Conservation (phyloP, 805 yeast genomes). For the Lipomyces anomalus region DNA sequence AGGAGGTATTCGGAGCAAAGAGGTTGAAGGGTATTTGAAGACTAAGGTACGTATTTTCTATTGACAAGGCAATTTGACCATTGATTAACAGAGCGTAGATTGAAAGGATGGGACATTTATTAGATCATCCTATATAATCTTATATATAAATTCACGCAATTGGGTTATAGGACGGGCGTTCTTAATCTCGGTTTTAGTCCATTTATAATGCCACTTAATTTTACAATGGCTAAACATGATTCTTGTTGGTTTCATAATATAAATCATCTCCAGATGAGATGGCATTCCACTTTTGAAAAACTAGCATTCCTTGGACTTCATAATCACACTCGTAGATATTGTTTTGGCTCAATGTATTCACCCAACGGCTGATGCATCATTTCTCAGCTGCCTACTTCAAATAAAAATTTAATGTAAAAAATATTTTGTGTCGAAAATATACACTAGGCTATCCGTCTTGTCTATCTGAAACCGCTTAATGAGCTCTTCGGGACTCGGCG, state of each 20-base stretch:
- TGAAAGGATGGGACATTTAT: constrained; percentile 93
- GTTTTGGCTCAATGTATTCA: no score
- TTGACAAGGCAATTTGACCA: background rate
- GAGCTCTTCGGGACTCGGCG: constrained; percentile 24
- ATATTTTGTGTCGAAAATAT: constrained; percentile 5
- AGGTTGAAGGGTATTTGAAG: constrained; percentile 86
- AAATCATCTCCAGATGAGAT: no score
- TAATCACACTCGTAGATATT: no score
- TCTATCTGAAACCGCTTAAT: constrained; percentile 6
- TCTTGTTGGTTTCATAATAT: no score
- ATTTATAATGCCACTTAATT: background rate
- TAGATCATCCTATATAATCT: constrained; percentile 38
- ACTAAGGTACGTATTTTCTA: constrained; percentile 51
- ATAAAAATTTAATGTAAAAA: background rate
- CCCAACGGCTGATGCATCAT: no score
- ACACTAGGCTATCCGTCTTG: background rate
- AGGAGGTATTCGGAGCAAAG: constrained; percentile 73
- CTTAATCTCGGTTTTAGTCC: no score
- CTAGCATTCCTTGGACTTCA: no score
- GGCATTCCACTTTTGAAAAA: no score
- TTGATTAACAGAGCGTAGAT: constrained; percentile 31
- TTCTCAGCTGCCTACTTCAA: background rate
- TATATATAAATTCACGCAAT: background rate
- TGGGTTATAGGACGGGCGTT: background rate
- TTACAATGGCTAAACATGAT: no score